Percentiles rank a stretch among this genome's conserved stretches.
phyloP scores from a whole-genome alignment of 1,284 basidiomycete genomes.

The Cryptococcus jaspeensis region DNA sequence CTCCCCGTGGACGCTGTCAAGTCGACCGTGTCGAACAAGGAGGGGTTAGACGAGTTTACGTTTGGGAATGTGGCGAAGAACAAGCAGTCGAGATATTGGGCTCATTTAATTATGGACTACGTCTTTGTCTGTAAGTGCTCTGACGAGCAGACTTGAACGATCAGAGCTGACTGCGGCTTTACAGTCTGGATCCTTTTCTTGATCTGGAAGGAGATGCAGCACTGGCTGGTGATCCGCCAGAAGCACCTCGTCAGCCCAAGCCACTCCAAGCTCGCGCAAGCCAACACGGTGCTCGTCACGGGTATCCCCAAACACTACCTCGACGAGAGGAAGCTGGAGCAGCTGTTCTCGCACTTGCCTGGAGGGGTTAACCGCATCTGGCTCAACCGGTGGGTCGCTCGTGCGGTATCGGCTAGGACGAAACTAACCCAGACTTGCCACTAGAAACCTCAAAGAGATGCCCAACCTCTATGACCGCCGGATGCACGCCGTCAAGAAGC shows the following conservation, averaged over 20 bases:
- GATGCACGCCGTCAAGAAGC: conserved; percentile 59
- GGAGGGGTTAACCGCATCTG: conserved; percentile 75
- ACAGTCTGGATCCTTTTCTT: conserved; percentile 68
- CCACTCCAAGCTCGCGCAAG: conserved; percentile 66
- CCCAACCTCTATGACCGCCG: conserved; percentile 64
- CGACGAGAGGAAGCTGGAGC: conserved; percentile 61
- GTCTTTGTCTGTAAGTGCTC: conserved; percentile 51
- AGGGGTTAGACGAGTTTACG: conserved; percentile 58
- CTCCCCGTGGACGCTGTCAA: conserved; percentile 62
- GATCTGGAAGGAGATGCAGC: conserved; percentile 64
- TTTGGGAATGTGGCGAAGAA: conserved; percentile 54
- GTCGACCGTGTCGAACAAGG: conserved; percentile 44
- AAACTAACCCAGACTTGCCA: not conserved
- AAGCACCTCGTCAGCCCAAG: conserved; percentile 64
- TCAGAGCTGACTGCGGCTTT: conserved; percentile 1
- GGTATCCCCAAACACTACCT: conserved; percentile 65
- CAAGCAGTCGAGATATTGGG: conserved; percentile 50
- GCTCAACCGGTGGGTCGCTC: conserved; percentile 61
- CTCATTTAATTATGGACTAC: conserved; percentile 53
- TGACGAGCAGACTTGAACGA: no score
- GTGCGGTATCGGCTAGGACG: not conserved
- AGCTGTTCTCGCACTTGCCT: conserved; percentile 67
- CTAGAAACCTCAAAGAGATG: conserved; percentile 59
- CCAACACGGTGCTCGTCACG: conserved; percentile 73
- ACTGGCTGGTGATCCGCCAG: conserved; percentile 68